phyloP scores from a whole-genome alignment of 202 grass and related monocot species.

The Panicum hallii region DNA sequence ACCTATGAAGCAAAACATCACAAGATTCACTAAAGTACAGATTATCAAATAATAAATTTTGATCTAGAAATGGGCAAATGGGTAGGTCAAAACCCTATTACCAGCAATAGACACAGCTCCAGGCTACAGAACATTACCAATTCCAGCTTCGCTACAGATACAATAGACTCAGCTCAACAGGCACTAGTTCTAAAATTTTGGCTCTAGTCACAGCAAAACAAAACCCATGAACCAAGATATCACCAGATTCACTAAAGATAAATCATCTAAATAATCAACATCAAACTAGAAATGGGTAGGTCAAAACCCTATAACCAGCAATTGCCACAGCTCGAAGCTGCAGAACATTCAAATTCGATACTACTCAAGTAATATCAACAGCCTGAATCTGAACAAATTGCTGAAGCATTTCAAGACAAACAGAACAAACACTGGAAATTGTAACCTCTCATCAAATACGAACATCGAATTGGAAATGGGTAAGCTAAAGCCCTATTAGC shows the following conservation, averaged over 20 bases:
- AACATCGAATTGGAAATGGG: neutral
- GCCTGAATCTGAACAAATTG: neutral
- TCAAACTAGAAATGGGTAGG: neutral
- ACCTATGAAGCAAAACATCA: neutral
- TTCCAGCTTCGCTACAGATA: neutral
- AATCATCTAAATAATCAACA: neutral
- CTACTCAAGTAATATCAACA: neutral
- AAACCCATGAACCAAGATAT: neutral
- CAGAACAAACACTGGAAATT: neutral
- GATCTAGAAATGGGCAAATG: neutral
- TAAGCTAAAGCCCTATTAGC: neutral
- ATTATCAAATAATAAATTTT: neutral
- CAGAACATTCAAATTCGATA: neutral
- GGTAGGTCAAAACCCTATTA: neutral
- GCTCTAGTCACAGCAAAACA: neutral
- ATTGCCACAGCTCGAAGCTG: neutral
- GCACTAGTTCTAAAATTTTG: neutral
- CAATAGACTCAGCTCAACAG: neutral
- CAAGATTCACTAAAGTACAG: neutral
- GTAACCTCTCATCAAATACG: neutral
- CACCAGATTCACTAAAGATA: neutral
- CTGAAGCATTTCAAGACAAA: neutral
- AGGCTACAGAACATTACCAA: neutral
- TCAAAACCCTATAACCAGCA: neutral
- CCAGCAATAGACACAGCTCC: neutral